Conservation (phyloP, 2,329 filamentous ascomycete species). For the Exophiala phaeomuriformis region DNA sequence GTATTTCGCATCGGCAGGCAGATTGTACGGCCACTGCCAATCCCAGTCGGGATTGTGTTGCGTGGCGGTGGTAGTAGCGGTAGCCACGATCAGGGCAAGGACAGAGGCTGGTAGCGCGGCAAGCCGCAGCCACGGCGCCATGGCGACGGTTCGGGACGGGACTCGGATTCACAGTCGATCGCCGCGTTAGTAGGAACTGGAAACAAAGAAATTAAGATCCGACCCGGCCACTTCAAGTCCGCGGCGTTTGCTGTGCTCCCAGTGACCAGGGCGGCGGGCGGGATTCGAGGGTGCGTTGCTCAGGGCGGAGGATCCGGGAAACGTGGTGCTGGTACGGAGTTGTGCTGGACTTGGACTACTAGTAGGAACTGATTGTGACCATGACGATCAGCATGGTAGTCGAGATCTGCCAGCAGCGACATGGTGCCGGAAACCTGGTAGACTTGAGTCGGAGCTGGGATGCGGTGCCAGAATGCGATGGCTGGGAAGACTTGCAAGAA, state of each 20-base stretch:
- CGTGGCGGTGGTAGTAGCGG: background rate
- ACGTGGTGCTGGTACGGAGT: no score
- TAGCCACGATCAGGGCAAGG: slow-evolving; percentile 10
- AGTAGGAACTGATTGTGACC: no score
- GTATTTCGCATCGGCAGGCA: slow-evolving; percentile 25
- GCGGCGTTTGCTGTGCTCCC: no score
- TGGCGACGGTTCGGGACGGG: background rate
- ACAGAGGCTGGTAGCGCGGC: slow-evolving; percentile 14
- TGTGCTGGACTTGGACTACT: no score
- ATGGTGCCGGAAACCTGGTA: background rate
- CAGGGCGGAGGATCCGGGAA: no score
- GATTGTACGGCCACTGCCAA: slow-evolving; percentile 23
- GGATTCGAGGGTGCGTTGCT: no score
- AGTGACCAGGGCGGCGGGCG: no score
- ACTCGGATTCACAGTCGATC: background rate
- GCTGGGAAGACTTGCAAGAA: slow-evolving; percentile 3
- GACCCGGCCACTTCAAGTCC: no score
- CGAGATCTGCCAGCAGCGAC: background rate
- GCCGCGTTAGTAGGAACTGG: background rate
- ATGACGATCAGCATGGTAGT: background rate
- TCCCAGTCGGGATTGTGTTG: background rate
- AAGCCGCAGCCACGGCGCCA: slow-evolving; percentile 18
- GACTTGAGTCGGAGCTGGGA: background rate
- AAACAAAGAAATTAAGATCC: background rate
- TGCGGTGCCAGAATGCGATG: slow-evolving; percentile 15